These are phyloP conservation scores for Coemansia reversa DNA, from an alignment of 192 early-diverging fungal species.

Conservation along the genomic window DNA sequence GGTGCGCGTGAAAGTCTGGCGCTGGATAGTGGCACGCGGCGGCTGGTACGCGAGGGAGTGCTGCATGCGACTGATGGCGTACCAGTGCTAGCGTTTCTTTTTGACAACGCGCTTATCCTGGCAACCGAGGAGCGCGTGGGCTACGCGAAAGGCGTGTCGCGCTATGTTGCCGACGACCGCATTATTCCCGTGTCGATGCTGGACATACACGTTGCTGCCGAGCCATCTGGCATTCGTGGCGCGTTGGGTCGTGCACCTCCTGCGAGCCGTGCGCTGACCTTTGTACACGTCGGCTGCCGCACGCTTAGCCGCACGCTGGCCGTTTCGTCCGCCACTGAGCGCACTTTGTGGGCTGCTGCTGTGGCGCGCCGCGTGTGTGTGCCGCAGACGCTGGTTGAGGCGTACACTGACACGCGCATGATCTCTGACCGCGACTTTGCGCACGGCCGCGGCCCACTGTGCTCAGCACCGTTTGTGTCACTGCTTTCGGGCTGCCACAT, in stretches of 20 bases:
- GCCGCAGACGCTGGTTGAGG: constrained; percentile 52
- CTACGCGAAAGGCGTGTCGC: constrained; percentile 39
- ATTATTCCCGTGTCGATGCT: constrained; percentile 54
- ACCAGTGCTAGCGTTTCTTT: constrained; percentile 49
- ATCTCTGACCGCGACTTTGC: constrained; percentile 49
- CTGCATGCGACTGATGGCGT: constrained; percentile 20
- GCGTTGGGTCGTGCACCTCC: constrained; percentile 20
- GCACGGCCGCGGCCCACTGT: constrained; percentile 35
- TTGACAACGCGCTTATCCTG: constrained; percentile 53
- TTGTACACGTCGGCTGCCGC: constrained; percentile 48
- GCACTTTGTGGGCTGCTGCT: constrained; percentile 27
- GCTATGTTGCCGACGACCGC: constrained; percentile 45
- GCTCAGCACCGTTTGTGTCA: constrained; percentile 42
- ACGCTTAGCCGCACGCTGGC: constrained; percentile 44
- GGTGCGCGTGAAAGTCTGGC: constrained; percentile 50
- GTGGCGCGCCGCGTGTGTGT: constrained; percentile 31
- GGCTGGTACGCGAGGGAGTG: constrained; percentile 44
- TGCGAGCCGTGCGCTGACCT: constrained; percentile 22
- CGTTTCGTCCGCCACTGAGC: constrained; percentile 22
- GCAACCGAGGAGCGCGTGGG: constrained; percentile 39
- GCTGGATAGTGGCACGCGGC: constrained; percentile 31
- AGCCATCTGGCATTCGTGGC: constrained; percentile 32
- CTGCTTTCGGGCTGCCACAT: constrained; percentile 45
- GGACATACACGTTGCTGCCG: constrained; percentile 23
- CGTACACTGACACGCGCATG: constrained; percentile 41